Percentiles rank a stretch among this genome's conserved stretches.
phyloP scores from a whole-genome alignment of 2,329 filamentous ascomycete genomes.

The Penicillium sp. region DNA sequence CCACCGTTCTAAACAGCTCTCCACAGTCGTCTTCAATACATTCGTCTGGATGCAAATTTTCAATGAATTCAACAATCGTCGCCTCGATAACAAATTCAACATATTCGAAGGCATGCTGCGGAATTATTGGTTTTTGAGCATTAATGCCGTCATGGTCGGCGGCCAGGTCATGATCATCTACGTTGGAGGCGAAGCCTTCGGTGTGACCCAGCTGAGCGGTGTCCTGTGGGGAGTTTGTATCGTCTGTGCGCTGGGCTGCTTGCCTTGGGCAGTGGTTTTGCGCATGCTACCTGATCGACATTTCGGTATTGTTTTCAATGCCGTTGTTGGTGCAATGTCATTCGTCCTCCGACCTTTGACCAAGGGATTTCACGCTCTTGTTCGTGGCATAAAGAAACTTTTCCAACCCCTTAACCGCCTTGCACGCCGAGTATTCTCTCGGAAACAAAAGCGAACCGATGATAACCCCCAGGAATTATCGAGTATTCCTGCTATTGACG shows the following conservation, averaged over 20 bases:
- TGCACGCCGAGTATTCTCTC: conserved; percentile 21
- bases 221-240: conserved; percentile 87
- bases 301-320: conserved; percentile 47
- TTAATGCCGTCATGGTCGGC: conserved; percentile 84
- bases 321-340: conserved; percentile 60
- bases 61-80: conserved; percentile 96
- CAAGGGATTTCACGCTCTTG: conserved; percentile 34
- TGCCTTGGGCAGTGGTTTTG: conserved; percentile 80
- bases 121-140: conserved; percentile 88
- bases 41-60: conserved; percentile 99
- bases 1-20: conserved; percentile 56
- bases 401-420: conserved; percentile 31
- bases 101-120: conserved; percentile 85
- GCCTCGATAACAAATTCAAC: conserved; percentile 92
- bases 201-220: conserved; percentile 70
- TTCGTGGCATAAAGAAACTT: conserved; percentile 28
- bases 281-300: conserved; percentile 78
- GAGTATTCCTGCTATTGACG: background rate
- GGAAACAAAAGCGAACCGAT: conserved; percentile 5
- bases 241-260: conserved; percentile 79
- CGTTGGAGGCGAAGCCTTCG: conserved; percentile 80
- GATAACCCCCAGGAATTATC: conserved; percentile 22
- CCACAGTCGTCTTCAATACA: conserved; percentile 92
- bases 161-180: conserved; percentile 90
- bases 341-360: conserved; percentile 52